Base-by-base conservation (phyloP, 805 yeast genomes). In the Kockiozyma suomiensis region DNA sequence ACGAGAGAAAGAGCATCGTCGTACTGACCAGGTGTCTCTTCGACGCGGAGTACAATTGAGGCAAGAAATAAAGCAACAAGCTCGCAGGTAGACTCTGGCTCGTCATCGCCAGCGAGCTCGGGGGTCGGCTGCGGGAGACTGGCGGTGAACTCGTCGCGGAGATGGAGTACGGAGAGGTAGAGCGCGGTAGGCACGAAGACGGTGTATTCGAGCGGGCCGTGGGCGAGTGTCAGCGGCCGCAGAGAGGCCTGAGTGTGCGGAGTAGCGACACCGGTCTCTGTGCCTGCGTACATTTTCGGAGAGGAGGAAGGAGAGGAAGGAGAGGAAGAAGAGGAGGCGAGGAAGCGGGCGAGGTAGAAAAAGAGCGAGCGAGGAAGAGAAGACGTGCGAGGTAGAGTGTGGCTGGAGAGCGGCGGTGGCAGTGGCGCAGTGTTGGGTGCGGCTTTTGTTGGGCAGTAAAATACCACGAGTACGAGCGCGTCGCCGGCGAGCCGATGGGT, bases 171-270 rank as follows among this genome's bases (percentile, higher is more conserved):
- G 70, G 85, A 83, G 70, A 90, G 83, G 72, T 88, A 87, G 56
- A 86, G 80, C 58, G 85, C 82, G 41, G 94, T 85, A 51, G 98
- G 97, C 57, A 94, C 91, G 70, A 92, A 81, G 55, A 93, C 78
- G 21, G 93, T 87, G 74, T 91, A 90, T 78, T 93, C 98, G 59
- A 93, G 83, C 19, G 88, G 78, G 59, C 97, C 97, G 72, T 90
- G 96, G 60, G 85, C 77, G 69, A 94, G 81, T 56, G 85, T 85
- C 72, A 94, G 81, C 37, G 98, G 97, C 78, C 98, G 84, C 69
- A 83, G 74, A 15, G 88, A 78, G 19, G 80, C 77, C 50, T 77
- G 78, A 49, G 77, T 68, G 57, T 75, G 75, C 28, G 81, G 81
- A 41, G 79, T 75, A 26, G 75, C 70, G 41, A 73, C 74, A 38